Conservation (phyloP, 23 red algal species). For the Chondrus crispus region DNA sequence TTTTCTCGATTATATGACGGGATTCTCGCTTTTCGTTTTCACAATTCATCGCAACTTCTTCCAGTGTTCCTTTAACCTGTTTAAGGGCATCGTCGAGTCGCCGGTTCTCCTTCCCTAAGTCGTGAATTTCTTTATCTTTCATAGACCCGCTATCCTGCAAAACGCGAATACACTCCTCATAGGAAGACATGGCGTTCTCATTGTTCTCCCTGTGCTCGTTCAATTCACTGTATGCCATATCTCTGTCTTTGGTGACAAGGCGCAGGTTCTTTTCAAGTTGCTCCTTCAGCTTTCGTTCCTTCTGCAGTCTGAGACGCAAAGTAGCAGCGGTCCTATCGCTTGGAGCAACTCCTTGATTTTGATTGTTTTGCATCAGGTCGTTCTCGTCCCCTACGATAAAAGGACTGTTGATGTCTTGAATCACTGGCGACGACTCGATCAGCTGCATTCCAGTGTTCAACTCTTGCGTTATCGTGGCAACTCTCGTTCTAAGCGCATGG, state of each 20-base stretch:
- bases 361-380: neutral
- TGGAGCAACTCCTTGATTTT: neutral
- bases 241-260: constrained; percentile 36
- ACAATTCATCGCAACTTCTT: neutral
- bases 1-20: no score
- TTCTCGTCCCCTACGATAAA: constrained; percentile 23
- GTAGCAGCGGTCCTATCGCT: neutral
- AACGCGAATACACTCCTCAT: constrained; percentile 42
- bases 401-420: neutral
- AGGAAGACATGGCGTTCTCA: constrained; percentile 48
- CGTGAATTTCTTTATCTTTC: constrained; percentile 25
- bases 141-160: neutral
- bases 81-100: neutral
- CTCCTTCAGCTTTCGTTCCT: neutral
- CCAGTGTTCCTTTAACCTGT: neutral
- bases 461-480: constrained; percentile 45
- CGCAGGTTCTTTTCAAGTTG: constrained; percentile 23
- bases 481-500: constrained; percentile 3
- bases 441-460: constrained; percentile 32
- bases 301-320: constrained; percentile 18
- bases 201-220: constrained; percentile 16
- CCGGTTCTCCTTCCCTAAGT: neutral
- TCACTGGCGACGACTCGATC: constrained; percentile 17
- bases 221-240: constrained; percentile 23
- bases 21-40: constrained; percentile 26